Base-by-base conservation (phyloP, 2,329 filamentous ascomycete species). In the Penicillium hordei region DNA sequence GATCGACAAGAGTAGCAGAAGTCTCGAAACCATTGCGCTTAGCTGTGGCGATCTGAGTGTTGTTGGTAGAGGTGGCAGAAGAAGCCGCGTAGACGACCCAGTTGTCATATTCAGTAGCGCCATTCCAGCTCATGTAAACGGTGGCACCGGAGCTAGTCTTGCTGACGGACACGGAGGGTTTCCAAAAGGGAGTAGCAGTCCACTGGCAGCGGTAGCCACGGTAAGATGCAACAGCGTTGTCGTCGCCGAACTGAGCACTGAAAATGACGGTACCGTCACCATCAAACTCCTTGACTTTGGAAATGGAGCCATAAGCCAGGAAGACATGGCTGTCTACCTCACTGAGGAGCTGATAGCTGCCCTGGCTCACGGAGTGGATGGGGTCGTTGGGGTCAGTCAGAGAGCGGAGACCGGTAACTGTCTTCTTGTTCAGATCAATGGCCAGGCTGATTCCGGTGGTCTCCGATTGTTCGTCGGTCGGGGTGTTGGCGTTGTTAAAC, bases 71-170 rank as follows among this genome's bases (percentile, higher is more conserved):
- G 13, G 58, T 63, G 12, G 58, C 29, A 7, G 65, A 63, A 1
- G 62, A 23, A 29, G 62, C 63, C 9, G 64, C 62, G 44, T 72
- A 74, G 4, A 78, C 54, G 19, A 68, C 70, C 74, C 75, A 64
- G 25, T 61, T 64, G 38, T 66, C 64, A 48, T 66, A 64, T 31
- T 75, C 73, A 0, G 73, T 76, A 9, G 73, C 74, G 15, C 74
- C 73, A 38, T 73, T 73, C 73, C 74, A 76, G 60, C 74, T 76
- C 68, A 76, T 74, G 58, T 71, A 73, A 6, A 75, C 59, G 2
- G 54, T 56, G n/a, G 34, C 49, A 27, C 27, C 50, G 5, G 31
- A 27, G 5, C 38, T 44, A 12, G 57, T 58, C 8, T 34, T 48
- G 9, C 52, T 40, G 9, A 62, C 52, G 10, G 58, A 48, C 27